Conservation (phyloP, 495 filamentous ascomycete species). For the Emericellopsis terricola region DNA sequence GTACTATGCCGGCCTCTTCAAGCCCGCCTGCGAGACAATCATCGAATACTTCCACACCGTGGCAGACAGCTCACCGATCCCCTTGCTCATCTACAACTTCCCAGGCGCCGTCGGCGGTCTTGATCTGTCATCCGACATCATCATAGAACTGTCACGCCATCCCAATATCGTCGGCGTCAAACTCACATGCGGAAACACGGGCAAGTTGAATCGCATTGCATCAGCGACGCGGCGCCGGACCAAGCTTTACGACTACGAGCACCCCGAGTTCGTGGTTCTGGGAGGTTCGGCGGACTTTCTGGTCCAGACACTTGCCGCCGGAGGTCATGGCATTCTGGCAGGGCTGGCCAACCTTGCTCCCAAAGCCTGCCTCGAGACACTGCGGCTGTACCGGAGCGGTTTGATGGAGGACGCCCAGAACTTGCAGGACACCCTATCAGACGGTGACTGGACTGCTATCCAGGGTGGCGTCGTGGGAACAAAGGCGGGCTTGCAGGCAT, state of each 20-base stretch:
- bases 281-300: conserved; percentile 87
- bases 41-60: conserved; percentile 60
- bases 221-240: conserved; percentile 59
- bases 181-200: conserved; percentile 87
- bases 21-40: conserved; percentile 43
- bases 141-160: conserved; percentile 52
- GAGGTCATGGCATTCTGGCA: conserved; percentile 71
- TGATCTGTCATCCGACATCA: conserved; percentile 59
- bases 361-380: conserved; percentile 49
- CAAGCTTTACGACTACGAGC: conserved; percentile 43
- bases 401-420: conserved; percentile 52
- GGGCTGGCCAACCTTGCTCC: conserved; percentile 76
- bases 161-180: conserved; percentile 83
- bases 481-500: conserved; percentile 62
- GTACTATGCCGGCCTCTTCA: conserved; percentile 58
- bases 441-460: conserved; percentile 78
- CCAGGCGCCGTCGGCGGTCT: conserved; percentile 63
- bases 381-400: conserved; percentile 53
- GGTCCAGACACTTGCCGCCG: conserved; percentile 65
- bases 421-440: conserved; percentile 62
- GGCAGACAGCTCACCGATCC: conserved; percentile 66
- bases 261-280: conserved; percentile 51
- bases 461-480: conserved; percentile 73
- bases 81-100: conserved; percentile 88
- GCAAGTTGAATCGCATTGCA: conserved; percentile 69